These are phyloP conservation scores for Chrysanthemum lavandulifolium DNA, from an alignment of 129 eudicot species.

Conservation along the genomic window DNA sequence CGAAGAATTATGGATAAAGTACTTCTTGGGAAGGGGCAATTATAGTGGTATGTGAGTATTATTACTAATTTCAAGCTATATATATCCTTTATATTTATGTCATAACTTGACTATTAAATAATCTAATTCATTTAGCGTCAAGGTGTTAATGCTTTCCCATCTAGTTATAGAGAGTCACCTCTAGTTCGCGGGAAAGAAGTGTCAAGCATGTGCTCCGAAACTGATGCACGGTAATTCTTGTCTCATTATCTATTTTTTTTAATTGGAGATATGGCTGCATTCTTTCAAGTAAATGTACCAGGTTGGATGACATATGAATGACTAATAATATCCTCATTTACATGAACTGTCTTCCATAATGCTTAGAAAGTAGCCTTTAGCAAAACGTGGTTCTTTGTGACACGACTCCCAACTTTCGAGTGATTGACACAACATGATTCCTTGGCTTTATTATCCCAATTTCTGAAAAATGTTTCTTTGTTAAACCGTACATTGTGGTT, in stretches of 20 bases:
- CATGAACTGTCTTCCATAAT: slow-evolving; percentile 26
- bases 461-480: background rate
- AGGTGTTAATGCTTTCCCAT: slow-evolving; percentile 16
- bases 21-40: no score
- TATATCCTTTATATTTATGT: no score
- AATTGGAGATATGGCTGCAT: background rate
- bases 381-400: slow-evolving; percentile 49
- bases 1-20: no score
- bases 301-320: background rate
- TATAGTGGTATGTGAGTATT: no score
- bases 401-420: background rate
- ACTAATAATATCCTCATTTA: background rate
- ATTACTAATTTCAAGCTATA: no score
- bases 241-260: background rate
- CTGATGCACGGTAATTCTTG: slow-evolving; percentile 20
- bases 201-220: slow-evolving; percentile 17
- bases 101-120: no score
- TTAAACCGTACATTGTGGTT: slow-evolving; percentile 18
- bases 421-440: slow-evolving; percentile 21
- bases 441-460: slow-evolving; percentile 25
- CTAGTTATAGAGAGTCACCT: slow-evolving; percentile 28
- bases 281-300: background rate
- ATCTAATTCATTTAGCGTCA: no score
- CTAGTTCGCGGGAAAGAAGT: slow-evolving; percentile 35
- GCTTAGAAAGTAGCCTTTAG: slow-evolving; percentile 29